Evolutionary conservation across 179 eudicot genomes (phyloP), one percentile per base, ranked within the genome.

Genomic region (Beta corolliflora): DNA sequence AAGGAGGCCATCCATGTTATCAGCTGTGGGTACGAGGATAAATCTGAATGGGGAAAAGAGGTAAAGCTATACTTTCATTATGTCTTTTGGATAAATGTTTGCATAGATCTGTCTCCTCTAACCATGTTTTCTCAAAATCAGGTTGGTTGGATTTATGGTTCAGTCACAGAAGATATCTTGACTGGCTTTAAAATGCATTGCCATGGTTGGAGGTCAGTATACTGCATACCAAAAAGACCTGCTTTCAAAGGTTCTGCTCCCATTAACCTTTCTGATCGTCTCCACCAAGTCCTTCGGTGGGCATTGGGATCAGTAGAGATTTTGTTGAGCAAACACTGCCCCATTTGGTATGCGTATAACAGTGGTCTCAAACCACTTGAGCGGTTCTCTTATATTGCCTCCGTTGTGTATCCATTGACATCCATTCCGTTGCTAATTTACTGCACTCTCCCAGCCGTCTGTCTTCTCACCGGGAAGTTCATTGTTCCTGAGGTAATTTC

Each of bases 101-200:
- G 1, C 70, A 29, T 61, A 36, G 9, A 2, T 50, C 45, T 41
- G 45, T 78, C 61, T 69, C 16, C 52, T 65, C 46, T 72, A 75
- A 59, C 72, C 54, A 25, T 2, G 63, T 70, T 59, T 36, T 75
- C 19, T 58, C 31, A 61, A 52, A 66, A 56, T 64, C 89, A 94
- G 98, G 93, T 94, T 85, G 98, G 98, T 9, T 94, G 98, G 98
- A 94, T 94, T 70, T 94, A 94, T 65, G 90, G 90, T 70, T 94
- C 98, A 46, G 98, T 94, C 12, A 94, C 98, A 18, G 98, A 94
- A 88, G 97, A 94, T 87, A 94, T 94, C 76, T 86, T 93, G 89
- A 93, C 98, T 52, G 98, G 98, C 7, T 95, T 95, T 83, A 95
- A 95, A 82, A 95, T 95, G 98, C 98, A 95, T 73, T 95, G 98